Evolutionary conservation across 495 filamentous ascomycete genomes (phyloP), one percentile per base, ranked within the genome.

Genomic region (Daldinia concentrica): DNA sequence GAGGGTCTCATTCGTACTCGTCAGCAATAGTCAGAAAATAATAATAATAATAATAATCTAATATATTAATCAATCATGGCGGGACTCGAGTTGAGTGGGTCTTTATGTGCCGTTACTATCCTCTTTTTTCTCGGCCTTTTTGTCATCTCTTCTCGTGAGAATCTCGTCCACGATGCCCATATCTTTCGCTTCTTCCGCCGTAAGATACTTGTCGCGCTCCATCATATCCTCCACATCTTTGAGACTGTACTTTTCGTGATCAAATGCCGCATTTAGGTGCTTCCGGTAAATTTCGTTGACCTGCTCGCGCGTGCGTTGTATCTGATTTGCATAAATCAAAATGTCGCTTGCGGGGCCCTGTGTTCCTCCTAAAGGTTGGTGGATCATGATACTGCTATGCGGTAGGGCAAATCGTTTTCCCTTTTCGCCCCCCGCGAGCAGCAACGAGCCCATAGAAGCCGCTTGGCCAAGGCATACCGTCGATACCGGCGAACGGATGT

Each of bases 391-490:
- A 58, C 91, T 91, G 65, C 90, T 92, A 80, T 99, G 94, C 24
- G 95, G 95, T 41, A 99, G 85, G 58, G 91, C 93, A 82, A 90
- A 97, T 19, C 95, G 85, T 79, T 93, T 92, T 39, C 93, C 93
- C n/a, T 91, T 83, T 51, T 91, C 85, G 12, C 95, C 95, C 43
- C 95, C 95, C 63, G 91, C 90, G 4, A 99, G 88, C 0, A 99
- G 86, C 22, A 98, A 85, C 2, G 90, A 93, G 57, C 95, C 95
- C 95, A 99, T 99, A 19, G 90, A 93, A 4, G 95, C 95, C 0
- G 95, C 95, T 78, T 96, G 93, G 5, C 95, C 95, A 24, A 98
- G 86, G 78, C 96, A 98, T 69, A 98, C 97, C 3, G 95, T 99
- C 45, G 90, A 91, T 4, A 98, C 93, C 9, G 95, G 93, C 4